Evolutionary conservation across 768 basidiomycete species (phyloP), one percentile per base, ranked within the genome.

Genomic region (Boletus coccyginus): DNA sequence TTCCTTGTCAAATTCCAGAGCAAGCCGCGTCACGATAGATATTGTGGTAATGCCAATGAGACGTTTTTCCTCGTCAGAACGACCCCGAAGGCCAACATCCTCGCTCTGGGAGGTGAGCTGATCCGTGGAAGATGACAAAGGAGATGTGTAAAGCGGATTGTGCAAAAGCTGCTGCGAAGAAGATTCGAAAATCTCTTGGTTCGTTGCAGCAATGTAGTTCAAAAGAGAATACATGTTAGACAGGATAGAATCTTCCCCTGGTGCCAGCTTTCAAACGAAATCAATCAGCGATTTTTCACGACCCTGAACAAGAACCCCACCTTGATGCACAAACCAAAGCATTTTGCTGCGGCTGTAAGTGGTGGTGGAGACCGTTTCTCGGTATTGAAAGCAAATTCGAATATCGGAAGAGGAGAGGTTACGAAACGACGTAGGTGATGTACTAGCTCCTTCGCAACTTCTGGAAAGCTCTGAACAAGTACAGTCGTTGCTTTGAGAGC

Each of bases 181-280:
- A 47, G 66, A 73, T 48, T 88, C 88, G 36, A 79, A 79, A 35
- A 84, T 81, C 46, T 90, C 90, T 66, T 89, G 90, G 75, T 86
- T 88, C 3, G 92, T 86, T 5, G 90, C 85, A 2, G 91, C 85
- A 56, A 98, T 88, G 69, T 91, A 90, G 68, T 98, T 98, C 57
- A 98, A 79, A 13, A 98, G 81, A 6, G 96, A 97, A 70, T 98
- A 98, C 86, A 98, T 89, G 62, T 94, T 92, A 5, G 95, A 98
- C 83, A 94, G 87, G 67, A 91, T 81, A 38, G 94, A 81, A 66
- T 94, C 94, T 61, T 94, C 90, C 42, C 90, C 91, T 16, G 90
- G 88, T 16, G 90, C 86, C 39, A 92, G 77, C 92, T 94, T 57
- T 39, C 42, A 38, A 11, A 58, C 48, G 24, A 55, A 60, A 46